Evolutionary conservation across 768 basidiomycete species (phyloP).

Genomic region (Termitomyces sp.): DNA sequence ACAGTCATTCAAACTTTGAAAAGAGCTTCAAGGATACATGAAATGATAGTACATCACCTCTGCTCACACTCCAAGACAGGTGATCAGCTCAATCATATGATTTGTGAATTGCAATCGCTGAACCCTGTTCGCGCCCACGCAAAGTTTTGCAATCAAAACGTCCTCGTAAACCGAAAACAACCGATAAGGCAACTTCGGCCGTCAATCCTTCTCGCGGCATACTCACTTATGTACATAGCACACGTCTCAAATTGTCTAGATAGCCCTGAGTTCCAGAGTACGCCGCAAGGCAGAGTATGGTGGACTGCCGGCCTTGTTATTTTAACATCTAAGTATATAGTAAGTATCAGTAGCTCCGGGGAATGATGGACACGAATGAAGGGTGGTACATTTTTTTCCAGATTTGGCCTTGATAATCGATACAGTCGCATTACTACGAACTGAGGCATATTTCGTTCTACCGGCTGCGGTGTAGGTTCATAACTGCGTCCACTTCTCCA

Average conservation of each 20-base stretch:
- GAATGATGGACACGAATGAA: not conserved
- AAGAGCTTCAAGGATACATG: no score
- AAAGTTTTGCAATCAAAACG: not conserved
- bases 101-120: not conserved
- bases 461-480: no score
- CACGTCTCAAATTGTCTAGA: not conserved
- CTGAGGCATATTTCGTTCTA: not conserved
- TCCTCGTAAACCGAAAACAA: not conserved
- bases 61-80: no score
- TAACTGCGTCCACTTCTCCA: not conserved
- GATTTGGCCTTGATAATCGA: not conserved
- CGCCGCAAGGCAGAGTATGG: slow-evolving; percentile 7
- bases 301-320: not conserved
- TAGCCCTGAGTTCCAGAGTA: slow-evolving; percentile 16
- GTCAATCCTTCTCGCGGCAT: not conserved
- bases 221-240: no score
- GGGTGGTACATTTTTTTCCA: not conserved
- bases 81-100: no score
- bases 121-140: no score
- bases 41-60: no score
- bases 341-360: not conserved
- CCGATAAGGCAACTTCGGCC: slow-evolving; percentile 3
- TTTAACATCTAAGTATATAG: not conserved
- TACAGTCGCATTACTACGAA: not conserved
- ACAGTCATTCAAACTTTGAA: no score